Conservation (phyloP, 1,284 basidiomycete species). For the Trichosporon sp. region DNA sequence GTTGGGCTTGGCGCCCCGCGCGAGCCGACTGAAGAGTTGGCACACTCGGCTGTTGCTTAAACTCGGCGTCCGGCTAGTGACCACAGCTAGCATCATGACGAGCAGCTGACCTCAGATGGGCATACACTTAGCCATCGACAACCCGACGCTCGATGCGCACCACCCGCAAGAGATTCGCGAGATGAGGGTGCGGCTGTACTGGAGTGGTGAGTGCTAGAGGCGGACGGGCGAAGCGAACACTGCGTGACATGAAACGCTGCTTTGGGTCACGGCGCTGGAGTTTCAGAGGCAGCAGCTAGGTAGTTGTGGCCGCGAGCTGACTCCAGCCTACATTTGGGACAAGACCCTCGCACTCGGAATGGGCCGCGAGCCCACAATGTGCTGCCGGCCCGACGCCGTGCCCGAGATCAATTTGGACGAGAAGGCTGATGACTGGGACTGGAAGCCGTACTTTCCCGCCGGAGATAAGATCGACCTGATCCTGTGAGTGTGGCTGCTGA, state of each 20-base stretch:
- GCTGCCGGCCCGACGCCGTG: constrained; percentile 7
- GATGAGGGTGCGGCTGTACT: constrained; percentile 21
- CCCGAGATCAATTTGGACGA: constrained; percentile 11
- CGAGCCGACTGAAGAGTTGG: too few relatives aligned
- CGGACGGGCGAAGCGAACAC: too few relatives aligned
- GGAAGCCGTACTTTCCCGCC: constrained; percentile 13
- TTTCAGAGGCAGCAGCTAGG: neutral
- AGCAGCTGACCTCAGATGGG: constrained; percentile 12
- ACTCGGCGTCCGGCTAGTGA: neutral
- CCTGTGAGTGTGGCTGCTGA: neutral
- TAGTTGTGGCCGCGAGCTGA: neutral
- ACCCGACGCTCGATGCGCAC: constrained; percentile 18
- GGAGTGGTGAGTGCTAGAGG: constrained; percentile 13
- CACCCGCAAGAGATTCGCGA: constrained; percentile 20
- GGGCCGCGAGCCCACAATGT: constrained; percentile 21
- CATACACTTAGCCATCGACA: constrained; percentile 24
- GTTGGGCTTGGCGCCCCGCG: too few relatives aligned
- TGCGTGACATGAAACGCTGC: too few relatives aligned
- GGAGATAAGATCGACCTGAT: constrained; percentile 12
- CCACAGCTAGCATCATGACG: neutral
- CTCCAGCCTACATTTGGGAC: constrained; percentile 19
- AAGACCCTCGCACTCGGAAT: constrained; percentile 20
- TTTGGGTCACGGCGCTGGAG: too few relatives aligned
- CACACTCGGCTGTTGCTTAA: too few relatives aligned
- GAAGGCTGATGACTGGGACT: constrained; percentile 16